These are phyloP conservation scores for Hypoxylon crocopeplum DNA, from an alignment of 495 filamentous ascomycete species.

Conservation along the genomic window DNA sequence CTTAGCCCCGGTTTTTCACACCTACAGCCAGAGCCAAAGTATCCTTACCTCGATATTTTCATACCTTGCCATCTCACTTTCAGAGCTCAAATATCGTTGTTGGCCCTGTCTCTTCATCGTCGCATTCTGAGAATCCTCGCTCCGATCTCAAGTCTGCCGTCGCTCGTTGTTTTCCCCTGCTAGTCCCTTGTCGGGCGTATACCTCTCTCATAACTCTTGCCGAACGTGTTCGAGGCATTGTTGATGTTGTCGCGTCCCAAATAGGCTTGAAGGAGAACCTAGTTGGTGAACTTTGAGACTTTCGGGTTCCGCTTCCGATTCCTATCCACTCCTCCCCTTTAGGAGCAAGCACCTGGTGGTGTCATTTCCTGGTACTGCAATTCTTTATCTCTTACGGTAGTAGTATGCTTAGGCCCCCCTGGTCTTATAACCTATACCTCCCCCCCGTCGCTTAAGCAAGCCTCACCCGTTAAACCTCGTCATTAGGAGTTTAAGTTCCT, in stretches of 20 bases:
- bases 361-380: slow-evolving; percentile 45
- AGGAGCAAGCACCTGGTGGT: slow-evolving; percentile 43
- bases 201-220: slow-evolving; percentile 30
- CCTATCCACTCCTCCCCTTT: slow-evolving; percentile 49
- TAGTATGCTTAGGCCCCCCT: slow-evolving; percentile 40
- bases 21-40: slow-evolving; percentile 15
- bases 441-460: slow-evolving; percentile 51
- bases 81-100: slow-evolving; percentile 36
- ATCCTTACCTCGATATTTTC: slow-evolving; percentile 50
- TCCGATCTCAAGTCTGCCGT: slow-evolving; percentile 43
- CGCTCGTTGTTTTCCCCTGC: slow-evolving; percentile 38
- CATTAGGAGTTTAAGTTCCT: slow-evolving; percentile 45
- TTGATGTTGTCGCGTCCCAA: slow-evolving; percentile 26
- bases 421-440: slow-evolving; percentile 50
- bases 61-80: slow-evolving; percentile 45
- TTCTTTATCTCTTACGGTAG: slow-evolving; percentile 42
- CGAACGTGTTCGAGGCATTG: slow-evolving; percentile 28
- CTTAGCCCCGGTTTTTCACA: slow-evolving; percentile 19
- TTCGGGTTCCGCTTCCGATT: slow-evolving; percentile 53
- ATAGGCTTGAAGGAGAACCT: slow-evolving; percentile 40
- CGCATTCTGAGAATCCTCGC: slow-evolving; percentile 36
- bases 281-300: slow-evolving; percentile 51
- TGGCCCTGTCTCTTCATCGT: slow-evolving; percentile 28
- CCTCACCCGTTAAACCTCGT: slow-evolving; percentile 55
- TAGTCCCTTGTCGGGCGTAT: slow-evolving; percentile 36